Base-by-base conservation (phyloP, 2,329 filamentous ascomycete species). In the Diplodia scrobiculata region DNA sequence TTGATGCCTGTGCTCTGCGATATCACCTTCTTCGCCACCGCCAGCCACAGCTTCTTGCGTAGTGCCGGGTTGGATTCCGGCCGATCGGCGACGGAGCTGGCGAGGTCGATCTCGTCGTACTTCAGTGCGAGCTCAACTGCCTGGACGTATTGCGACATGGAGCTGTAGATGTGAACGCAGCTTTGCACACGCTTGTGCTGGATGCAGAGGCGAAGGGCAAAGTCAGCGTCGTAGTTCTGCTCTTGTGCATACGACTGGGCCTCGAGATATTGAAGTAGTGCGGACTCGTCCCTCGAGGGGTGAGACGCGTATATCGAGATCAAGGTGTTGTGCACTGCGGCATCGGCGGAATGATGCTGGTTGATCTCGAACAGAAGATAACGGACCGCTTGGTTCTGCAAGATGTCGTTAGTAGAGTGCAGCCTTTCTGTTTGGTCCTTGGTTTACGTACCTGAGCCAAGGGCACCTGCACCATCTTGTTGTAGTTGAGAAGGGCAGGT, bases 161-260 rank as follows among this genome's bases (percentile, higher is more conserved):
- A 91, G 66, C 91, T 96, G 81, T 98, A 99, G 69, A 99, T 97
- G 77, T 98, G 93, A 5, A 98, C 94, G 74, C 93, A 97, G 14
- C 92, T 96, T 69, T 97, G 88, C 0, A 97, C 93, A 52, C 95
- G 90, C 71, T 93, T 89, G 78, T 99, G 89, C 72, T 97, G 91
- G 70, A 99, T 98, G 79, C 95, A 99, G 13, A 98, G 85, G 13
- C 95, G 90, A 34, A 99, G 87, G 1, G 95, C 95, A 78, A 99
- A 99, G 77, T 99, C 95, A 2, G 92, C 91, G 75, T 99, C 95
- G 76, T 96, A 99, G 53, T 87, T 86, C 53, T 91, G 91, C 73
- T 95, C 90, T 60, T 91, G 88, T 34, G 80, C 78, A 34, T 78
- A 75, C 0, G 91, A 91, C 78, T 99, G 94, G 0, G 91, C 89